phyloP scores from a whole-genome alignment of 495 filamentous ascomycete genomes.

The Xylaria grammica region DNA sequence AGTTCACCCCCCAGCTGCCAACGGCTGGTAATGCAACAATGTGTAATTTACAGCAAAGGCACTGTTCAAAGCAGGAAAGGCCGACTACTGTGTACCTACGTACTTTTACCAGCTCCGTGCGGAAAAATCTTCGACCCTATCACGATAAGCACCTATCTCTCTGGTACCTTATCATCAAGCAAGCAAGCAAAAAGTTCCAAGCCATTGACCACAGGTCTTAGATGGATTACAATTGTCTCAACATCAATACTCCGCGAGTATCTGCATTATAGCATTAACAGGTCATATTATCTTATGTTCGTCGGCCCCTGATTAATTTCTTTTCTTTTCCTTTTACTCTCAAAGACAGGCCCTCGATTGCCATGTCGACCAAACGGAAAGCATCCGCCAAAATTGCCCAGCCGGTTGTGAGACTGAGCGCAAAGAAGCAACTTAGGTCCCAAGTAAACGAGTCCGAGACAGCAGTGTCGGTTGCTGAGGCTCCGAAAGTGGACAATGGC shows the following conservation, averaged over 20 bases:
- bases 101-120: slow-evolving; percentile 2
- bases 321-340: not conserved
- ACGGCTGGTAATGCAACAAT: too few relatives aligned
- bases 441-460: slow-evolving; percentile 77
- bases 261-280: slow-evolving; percentile 1
- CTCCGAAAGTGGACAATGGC: slow-evolving; percentile 35
- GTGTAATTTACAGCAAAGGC: too few relatives aligned
- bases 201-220: slow-evolving; percentile 13
- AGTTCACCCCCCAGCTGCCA: not conserved
- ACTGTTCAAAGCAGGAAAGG: not conserved
- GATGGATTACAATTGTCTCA: not conserved
- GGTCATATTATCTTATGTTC: not conserved
- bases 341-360: not conserved
- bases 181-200: slow-evolving; percentile 24
- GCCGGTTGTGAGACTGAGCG: slow-evolving; percentile 61
- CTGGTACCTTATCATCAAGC: slow-evolving; percentile 16
- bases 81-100: not conserved
- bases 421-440: slow-evolving; percentile 62
- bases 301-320: not conserved
- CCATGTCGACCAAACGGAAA: slow-evolving; percentile 62
- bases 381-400: slow-evolving; percentile 51
- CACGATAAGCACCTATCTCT: slow-evolving; percentile 6
- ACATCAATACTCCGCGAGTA: not conserved
- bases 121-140: slow-evolving; percentile 26
- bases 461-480: slow-evolving; percentile 56